These are phyloP conservation scores for Solanum hybrid DNA, from an alignment of 305 asterid genomes.

Conservation along the genomic window DNA sequence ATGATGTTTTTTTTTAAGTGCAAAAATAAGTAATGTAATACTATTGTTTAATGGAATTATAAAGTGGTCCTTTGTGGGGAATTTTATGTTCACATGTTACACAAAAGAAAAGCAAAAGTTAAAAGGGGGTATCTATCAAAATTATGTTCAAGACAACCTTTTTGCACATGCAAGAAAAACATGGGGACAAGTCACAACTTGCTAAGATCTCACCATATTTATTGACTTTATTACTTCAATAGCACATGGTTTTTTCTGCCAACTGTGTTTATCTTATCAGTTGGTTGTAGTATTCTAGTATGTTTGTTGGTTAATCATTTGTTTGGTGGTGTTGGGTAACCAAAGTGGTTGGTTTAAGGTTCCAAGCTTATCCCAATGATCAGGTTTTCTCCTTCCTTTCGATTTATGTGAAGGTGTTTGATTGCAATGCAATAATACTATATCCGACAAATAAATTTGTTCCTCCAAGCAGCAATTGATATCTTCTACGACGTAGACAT, in stretches of 20 bases:
- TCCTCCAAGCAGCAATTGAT: background rate
- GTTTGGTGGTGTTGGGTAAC: background rate
- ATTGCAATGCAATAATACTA: background rate
- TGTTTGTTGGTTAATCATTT: constrained; percentile 1
- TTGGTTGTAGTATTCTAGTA: background rate
- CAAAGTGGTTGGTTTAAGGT: background rate
- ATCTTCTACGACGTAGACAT: background rate
- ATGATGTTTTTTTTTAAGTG: background rate
- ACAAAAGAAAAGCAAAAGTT: background rate
- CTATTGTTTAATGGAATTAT: background rate
- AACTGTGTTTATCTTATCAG: background rate
- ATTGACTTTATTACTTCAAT: background rate
- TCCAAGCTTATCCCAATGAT: background rate
- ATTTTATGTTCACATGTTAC: background rate
- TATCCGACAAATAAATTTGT: background rate
- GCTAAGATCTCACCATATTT: background rate
- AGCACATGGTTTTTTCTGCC: background rate
- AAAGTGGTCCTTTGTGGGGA: background rate
- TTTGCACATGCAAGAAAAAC: background rate
- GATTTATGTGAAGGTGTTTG: background rate
- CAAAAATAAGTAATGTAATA: background rate
- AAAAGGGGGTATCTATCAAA: background rate
- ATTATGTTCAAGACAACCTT: background rate
- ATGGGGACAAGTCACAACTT: constrained; percentile 3
- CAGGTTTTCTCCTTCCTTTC: background rate